These are phyloP conservation scores for Warburgia ugandensis DNA, from an alignment of 164 flowering plant genomes.

Conservation along the genomic window DNA sequence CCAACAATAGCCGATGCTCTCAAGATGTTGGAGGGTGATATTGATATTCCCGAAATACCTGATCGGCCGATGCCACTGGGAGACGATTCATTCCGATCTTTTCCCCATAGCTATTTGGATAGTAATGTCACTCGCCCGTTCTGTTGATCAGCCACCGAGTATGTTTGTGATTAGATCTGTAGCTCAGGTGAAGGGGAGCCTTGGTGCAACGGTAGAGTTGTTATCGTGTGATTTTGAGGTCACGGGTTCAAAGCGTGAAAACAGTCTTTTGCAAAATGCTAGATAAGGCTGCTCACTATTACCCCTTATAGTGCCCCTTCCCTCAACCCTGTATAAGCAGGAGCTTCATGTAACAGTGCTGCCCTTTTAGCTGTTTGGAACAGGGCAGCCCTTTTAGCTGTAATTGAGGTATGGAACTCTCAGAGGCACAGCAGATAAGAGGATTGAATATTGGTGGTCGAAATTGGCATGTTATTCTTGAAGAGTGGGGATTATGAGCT, in stretches of 20 bases:
- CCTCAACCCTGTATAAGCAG: too few relatives aligned
- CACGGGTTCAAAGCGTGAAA: too few relatives aligned
- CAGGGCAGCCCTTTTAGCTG: background rate
- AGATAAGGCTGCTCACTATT: too few relatives aligned
- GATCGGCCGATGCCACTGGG: slow-evolving; percentile 62
- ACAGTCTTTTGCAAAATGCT: too few relatives aligned
- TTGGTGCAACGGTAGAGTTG: too few relatives aligned
- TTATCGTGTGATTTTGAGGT: too few relatives aligned
- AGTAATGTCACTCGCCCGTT: background rate
- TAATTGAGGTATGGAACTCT: background rate
- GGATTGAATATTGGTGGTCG: too few relatives aligned
- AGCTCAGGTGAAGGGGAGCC: background rate
- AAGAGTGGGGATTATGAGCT: too few relatives aligned
- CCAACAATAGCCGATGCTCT: slow-evolving; percentile 65
- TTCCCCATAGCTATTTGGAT: background rate
- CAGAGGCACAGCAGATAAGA: background rate
- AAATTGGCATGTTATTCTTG: too few relatives aligned
- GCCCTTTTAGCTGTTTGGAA: background rate
- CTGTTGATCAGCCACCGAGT: background rate
- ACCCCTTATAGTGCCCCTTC: too few relatives aligned
- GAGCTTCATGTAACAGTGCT: too few relatives aligned
- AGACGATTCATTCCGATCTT: slow-evolving; percentile 26
- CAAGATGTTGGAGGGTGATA: slow-evolving; percentile 84
- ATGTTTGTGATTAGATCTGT: background rate
- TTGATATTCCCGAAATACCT: slow-evolving; percentile 68